Evolutionary conservation across 2,329 filamentous ascomycete species (phyloP), one percentile per base, ranked within the genome.

Genomic region (Fusarium fujikuroi): DNA sequence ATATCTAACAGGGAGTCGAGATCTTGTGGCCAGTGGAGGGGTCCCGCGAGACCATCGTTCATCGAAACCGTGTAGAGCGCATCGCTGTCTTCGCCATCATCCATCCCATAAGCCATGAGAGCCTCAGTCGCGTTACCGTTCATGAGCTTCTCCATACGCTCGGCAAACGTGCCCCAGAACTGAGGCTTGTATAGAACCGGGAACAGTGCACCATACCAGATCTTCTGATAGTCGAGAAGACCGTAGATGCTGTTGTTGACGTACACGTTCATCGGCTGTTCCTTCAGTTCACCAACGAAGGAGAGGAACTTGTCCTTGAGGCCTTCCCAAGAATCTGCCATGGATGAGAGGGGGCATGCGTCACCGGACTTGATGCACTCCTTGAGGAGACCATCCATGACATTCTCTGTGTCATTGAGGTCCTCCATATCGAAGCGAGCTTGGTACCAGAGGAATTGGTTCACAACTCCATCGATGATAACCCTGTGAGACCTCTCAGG

Each of bases 281-380:
- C 73, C 32, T 78, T 76, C 8, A 88, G 75, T 5, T 77, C 69
- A 1, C 77, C 68, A 3, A 83, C 71, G 7, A 84, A 79, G 1
- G 63, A 44, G 4, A 82, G 61, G 3, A 87, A 75, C 32, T 79
- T 79, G 2, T 73, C 63, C 23, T 75, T 69, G 15, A 86, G 75
- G 9, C 77, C 79, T 34, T 84, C 78, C 44, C 80, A 81, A 2
- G 84, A 80, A 5, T 77, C 70, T 15, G 80, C 81, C 16, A 84
- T 67, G 0, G 79, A 77, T 0, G 82, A 81, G 34, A 88, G 73
- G 3, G 83, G 77, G 65, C 86, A 88, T n/a, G 79, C 80, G 9
- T 83, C 70, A 6, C 86, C 86, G 3, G 87, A 87, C 50, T 80
- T 80, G 60, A 80, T 63, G 61, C 82, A 83, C 60, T 83, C 79